Base-by-base conservation (phyloP, 2,329 filamentous ascomycete species). In the Orbilia oligospora region DNA sequence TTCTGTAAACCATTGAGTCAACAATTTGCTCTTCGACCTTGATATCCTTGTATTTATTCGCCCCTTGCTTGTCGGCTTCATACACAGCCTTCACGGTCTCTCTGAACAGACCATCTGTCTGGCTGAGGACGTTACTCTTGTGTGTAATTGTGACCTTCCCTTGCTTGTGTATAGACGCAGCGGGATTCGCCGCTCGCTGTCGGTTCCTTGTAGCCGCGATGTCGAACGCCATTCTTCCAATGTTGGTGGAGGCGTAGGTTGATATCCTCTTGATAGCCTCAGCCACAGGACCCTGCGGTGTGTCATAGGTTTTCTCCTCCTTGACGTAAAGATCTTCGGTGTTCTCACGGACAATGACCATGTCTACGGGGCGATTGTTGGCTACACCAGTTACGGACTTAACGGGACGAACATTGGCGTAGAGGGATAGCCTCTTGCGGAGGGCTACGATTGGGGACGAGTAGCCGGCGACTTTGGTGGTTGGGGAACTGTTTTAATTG, bases 1-100 rank as follows among this genome's bases (percentile, higher is more conserved):
- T 92, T 88, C 98, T 98, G 90, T 98, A 98, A 75, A 98, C 94
- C 96, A 99, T 99, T 80, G 92, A 95, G 86, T 99, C 96, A 80
- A 99, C 95, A 82, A 99, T 99, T 87, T 99, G 96, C 88, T 98
- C 96, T 86, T 98, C 96, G 69, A 97, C 88, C 49, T 86, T 86
- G 68, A 97, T 87, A 64, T 85, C 85, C 78, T 86, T 85, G 87
- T 93, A 97, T 81, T 87, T 88, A 12, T 66, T 67, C 1, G 51
- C 51, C 6, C 68, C 68, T 55, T 88, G 81, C 65, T 88, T 87
- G 30, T 90, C 88, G 3, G 93, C 93, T 33, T 88, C 87, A 38
- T 81, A 81, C 3, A 82, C 81, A 1, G 79, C 80, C 81, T 92
- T 91, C 16, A 93, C 90, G 3, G 92, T 92, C 82, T 91, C 88